Base-by-base conservation (phyloP, 495 filamentous ascomycete species). In the Lentithecium fluviatile region DNA sequence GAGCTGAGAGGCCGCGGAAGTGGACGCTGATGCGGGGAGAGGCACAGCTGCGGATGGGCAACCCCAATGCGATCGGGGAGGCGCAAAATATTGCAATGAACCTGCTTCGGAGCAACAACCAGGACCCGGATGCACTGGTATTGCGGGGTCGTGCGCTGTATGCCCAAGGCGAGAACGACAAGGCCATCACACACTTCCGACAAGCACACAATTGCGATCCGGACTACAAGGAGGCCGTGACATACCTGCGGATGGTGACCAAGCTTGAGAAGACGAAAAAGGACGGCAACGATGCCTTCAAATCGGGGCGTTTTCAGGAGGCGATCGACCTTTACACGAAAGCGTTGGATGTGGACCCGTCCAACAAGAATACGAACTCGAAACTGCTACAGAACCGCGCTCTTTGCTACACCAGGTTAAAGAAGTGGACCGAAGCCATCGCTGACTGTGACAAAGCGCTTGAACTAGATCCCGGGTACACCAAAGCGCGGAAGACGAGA, bases 341-440 rank as follows among this genome's bases (percentile, higher is more conserved):
- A 59, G 93, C 95, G 60, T 76, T 98, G 45, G 86, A 89, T 61
- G 83, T 98, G 20, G 94, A 98, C 76, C 90, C 91, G 2, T 69
- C 77, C 47, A 97, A 97, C 79, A 91, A 90, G 79, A 89, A 88
- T 54, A 95, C 86, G 57, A 98, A 97, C 71, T 86, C 93, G 25
- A 97, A 97, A 78, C 82, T 97, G 51, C 81, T 93, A 43, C 89
- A 95, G 72, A 98, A 98, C 76, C 81, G 94, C 53, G 94, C 94
- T 6, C 77, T 94, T 70, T 91, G 89, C 71, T 75, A 80, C 40
- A 79, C 81, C 47, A 85, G 85, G 79, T 78, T 96, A n/a, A 94
- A 93, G 79, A 82, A 95, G 58, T 95, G 83, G 71, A 80, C 85
- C 15, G 79, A 80, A 8, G 90, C 93, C 15, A 85, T 96, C 55